Percentiles rank a stretch among this genome's conserved stretches.
phyloP scores from a whole-genome alignment of 352 stramenopile species.

The Elongisporangium anandrum region DNA sequence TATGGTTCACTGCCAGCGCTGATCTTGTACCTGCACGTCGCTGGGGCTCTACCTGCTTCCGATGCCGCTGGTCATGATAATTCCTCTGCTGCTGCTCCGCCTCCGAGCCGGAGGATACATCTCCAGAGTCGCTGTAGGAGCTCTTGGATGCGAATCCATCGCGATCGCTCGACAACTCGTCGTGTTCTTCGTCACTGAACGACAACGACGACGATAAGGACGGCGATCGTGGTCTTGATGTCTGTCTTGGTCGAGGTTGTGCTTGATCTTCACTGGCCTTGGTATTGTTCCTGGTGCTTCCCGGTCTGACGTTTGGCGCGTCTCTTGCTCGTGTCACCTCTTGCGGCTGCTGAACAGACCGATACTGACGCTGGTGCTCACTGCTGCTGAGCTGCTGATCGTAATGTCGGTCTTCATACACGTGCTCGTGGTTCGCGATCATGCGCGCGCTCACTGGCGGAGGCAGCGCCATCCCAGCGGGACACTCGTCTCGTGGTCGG shows the following conservation, averaged over 20 bases:
- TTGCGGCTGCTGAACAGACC: not conserved
- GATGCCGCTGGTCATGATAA: not conserved
- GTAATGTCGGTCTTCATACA: not conserved
- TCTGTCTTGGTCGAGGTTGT: not conserved
- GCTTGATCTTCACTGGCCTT: not conserved
- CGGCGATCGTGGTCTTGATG: not conserved
- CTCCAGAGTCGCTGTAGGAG: not conserved
- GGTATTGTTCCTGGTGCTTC: not conserved
- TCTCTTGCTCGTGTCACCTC: not conserved
- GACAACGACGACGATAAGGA: constrained; percentile 1
- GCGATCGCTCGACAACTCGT: constrained; percentile 4
- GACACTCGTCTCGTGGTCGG: constrained; percentile 46
- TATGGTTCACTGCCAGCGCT: not conserved
- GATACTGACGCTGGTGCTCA: not conserved
- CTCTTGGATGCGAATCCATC: not conserved
- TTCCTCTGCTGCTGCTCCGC: not conserved
- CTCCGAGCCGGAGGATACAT: not conserved
- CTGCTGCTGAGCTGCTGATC: not conserved
- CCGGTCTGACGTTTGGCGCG: not conserved
- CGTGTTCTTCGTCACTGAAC: not conserved
- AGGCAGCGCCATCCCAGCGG: constrained; percentile 34
- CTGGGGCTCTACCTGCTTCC: not conserved
- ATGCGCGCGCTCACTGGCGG: constrained; percentile 4
- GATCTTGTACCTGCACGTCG: not conserved
- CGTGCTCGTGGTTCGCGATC: not conserved